Percentiles rank a stretch among this genome's conserved stretches.
These are phyloP conservation scores for Ricinus communis DNA, from an alignment of 345 rosid species.

Conservation along the genomic window DNA sequence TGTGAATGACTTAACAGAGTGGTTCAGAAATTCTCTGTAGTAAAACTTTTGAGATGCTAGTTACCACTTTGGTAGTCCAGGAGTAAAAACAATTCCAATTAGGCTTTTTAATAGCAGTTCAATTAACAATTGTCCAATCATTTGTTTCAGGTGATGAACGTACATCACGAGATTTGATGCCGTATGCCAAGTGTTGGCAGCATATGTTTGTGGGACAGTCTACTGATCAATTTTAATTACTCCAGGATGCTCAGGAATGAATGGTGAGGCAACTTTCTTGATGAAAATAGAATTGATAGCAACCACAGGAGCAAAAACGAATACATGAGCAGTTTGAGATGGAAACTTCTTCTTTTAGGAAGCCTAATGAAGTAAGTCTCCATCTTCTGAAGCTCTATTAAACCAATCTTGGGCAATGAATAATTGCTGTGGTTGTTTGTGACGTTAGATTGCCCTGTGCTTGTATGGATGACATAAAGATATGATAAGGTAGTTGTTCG, in stretches of 20 bases:
- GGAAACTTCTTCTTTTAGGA: neutral
- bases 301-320: neutral
- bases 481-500: no score
- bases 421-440: neutral
- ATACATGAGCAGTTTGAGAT: neutral
- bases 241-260: neutral
- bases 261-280: neutral
- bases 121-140: neutral
- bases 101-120: neutral
- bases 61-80: neutral
- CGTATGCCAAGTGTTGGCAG: neutral
- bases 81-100: neutral
- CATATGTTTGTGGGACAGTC: neutral
- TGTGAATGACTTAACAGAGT: neutral
- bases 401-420: neutral
- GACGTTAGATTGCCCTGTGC: neutral
- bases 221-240: neutral
- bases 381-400: neutral
- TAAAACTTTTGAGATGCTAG: neutral
- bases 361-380: neutral
- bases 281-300: neutral
- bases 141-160: neutral
- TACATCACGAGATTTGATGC: neutral
- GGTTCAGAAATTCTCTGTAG: no score
- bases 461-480: no score